Percentiles rank a stretch among this genome's conserved stretches.
Conservation (phyloP, 768 basidiomycete species). For the Cystofilobasidium bisporidii region DNA sequence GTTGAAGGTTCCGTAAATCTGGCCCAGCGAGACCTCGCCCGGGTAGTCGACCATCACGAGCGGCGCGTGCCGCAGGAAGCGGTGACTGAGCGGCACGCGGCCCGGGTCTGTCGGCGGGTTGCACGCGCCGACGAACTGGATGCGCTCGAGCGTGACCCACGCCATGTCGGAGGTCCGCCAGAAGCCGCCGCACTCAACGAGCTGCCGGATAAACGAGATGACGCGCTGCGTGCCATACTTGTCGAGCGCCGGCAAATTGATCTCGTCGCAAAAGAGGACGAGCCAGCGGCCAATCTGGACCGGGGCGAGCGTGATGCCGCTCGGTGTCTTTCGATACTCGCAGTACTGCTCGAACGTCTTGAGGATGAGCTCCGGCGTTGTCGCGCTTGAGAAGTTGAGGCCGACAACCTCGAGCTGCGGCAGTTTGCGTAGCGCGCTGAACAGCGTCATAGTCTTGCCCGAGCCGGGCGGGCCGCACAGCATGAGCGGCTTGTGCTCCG, state of each 20-base stretch:
- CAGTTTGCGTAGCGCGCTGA: constrained; percentile 91
- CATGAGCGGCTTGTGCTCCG: constrained; percentile 96
- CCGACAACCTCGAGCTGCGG: constrained; percentile 99
- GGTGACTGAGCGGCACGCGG: constrained; percentile 92
- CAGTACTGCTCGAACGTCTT: constrained; percentile 99
- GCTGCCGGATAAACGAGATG: constrained; percentile 94
- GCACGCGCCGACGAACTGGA: constrained; percentile 98
- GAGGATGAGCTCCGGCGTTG: constrained; percentile 91
- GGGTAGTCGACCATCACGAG: constrained; percentile 99
- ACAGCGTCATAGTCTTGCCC: constrained; percentile 98
- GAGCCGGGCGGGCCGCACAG: constrained; percentile 99
- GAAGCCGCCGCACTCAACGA: constrained; percentile 88
- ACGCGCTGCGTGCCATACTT: constrained; percentile 98
- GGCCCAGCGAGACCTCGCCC: constrained; percentile 88
- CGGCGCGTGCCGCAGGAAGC: constrained; percentile 95
- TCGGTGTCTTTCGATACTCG: constrained; percentile 96
- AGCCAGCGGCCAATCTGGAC: constrained; percentile 94
- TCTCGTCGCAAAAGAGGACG: constrained; percentile 99
- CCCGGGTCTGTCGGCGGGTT: constrained; percentile 99
- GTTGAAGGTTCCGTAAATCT: constrained; percentile 97
- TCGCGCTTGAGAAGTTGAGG: constrained; percentile 97
- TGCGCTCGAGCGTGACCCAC: constrained; percentile 96
- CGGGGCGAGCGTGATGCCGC: constrained; percentile 90
- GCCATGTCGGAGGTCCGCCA: constrained; percentile 90
- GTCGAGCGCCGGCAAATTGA: constrained; percentile 92